Evolutionary conservation across 2,329 filamentous ascomycete species (phyloP).

Genomic region (Zasmidium citrigriseum): DNA sequence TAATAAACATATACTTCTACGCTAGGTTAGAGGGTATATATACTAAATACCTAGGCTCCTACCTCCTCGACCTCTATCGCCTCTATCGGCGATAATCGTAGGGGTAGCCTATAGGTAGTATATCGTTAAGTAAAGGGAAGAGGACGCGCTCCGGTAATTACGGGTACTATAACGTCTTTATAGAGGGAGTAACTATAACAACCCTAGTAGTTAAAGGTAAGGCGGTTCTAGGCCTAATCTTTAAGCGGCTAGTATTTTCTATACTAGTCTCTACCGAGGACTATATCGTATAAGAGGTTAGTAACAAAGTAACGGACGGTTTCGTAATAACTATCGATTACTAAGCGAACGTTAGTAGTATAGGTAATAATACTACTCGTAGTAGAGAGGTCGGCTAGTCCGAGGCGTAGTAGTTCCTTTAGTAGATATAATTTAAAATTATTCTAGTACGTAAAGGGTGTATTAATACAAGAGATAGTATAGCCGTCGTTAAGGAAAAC

Average conservation of each 20-base stretch:
- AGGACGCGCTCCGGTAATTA: background rate
- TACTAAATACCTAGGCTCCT: no score
- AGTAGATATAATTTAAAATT: background rate
- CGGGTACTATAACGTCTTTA: background rate
- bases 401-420: background rate
- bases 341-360: background rate
- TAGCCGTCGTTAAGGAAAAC: no score
- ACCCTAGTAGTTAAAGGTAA: background rate
- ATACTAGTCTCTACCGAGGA: background rate
- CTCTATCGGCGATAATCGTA: no score
- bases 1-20: no score
- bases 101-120: background rate
- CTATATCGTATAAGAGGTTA: background rate
- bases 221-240: background rate
- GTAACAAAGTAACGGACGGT: background rate
- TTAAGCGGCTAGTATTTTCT: background rate
- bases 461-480: background rate
- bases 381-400: background rate
- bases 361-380: background rate
- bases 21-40: no score
- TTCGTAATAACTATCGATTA: background rate
- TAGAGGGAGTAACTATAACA: background rate
- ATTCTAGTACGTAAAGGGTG: background rate
- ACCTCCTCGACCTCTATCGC: no score
- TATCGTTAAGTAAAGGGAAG: background rate